Percentiles rank a stretch among this genome's conserved stretches.
phyloP scores from a whole-genome alignment of 179 eudicot species.

The Camellia oleifera region DNA sequence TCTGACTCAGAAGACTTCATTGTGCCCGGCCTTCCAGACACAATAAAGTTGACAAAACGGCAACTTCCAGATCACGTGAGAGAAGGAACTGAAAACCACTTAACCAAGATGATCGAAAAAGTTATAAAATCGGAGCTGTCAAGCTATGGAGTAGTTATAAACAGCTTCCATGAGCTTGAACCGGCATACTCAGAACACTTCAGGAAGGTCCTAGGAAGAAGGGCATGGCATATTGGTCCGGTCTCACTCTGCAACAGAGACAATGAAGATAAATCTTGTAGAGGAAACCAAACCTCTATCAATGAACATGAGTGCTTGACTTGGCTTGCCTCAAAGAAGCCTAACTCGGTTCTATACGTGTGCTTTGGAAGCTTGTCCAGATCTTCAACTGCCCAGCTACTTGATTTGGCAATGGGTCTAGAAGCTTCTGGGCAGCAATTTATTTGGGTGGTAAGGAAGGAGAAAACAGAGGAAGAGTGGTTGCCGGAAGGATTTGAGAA shows the following conservation, averaged over 20 bases:
- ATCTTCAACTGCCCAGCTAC: conserved; percentile 22
- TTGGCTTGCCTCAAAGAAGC: conserved; percentile 38
- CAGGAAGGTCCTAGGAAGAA: conserved; percentile 22
- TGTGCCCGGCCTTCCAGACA: conserved; percentile 32
- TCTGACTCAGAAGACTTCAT: conserved; percentile 28
- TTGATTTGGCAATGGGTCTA: conserved; percentile 36
- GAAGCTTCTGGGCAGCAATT: conserved; percentile 29
- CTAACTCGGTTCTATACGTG: conserved; percentile 35
- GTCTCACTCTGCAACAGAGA: conserved; percentile 34
- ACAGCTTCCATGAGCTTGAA: conserved; percentile 49
- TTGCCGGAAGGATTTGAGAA: conserved; percentile 22
- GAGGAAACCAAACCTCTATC: conserved; percentile 23
- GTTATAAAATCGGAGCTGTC: conserved; percentile 5
- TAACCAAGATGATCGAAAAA: conserved; percentile 1
- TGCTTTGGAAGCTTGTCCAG: conserved; percentile 37
- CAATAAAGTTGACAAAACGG: conserved; percentile 21
- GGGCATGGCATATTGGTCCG: conserved; percentile 49
- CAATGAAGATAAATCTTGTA: conserved; percentile 12
- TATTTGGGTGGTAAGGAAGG: conserved; percentile 29
- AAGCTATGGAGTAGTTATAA: conserved; percentile 37
- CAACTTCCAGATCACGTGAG: conserved; percentile 18
- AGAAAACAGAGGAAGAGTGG: conserved; percentile 6
- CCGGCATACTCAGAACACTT: conserved; percentile 29
- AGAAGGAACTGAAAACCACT: conserved; percentile 4
- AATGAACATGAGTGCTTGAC: conserved; percentile 28